These are phyloP conservation scores for Amorphotheca resinae DNA, from an alignment of 495 filamentous ascomycete species.

Conservation along the genomic window DNA sequence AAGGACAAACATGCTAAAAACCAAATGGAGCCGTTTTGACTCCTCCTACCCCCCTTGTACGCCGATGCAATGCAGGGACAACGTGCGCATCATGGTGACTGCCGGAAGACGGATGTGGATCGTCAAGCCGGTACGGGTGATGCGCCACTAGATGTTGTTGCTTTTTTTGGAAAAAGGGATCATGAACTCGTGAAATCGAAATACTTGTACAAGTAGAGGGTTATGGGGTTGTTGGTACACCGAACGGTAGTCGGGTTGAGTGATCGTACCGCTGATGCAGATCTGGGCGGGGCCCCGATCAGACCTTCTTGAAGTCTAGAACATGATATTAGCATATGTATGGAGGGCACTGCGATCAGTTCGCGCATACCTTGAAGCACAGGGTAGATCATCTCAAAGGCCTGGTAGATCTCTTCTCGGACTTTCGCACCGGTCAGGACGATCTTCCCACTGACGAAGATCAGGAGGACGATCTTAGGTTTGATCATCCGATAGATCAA, in stretches of 20 bases:
- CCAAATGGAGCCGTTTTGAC: constrained; percentile 20
- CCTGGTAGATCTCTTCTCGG: constrained; percentile 96
- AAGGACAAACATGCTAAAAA: constrained; percentile 21
- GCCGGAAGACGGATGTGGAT: constrained; percentile 10
- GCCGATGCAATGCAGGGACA: constrained; percentile 44
- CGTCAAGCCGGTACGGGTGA: constrained; percentile 16
- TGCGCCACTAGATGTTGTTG: constrained; percentile 12
- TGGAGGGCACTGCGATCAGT: not conserved
- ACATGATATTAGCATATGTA: constrained; percentile 22
- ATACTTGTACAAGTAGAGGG: constrained; percentile 46
- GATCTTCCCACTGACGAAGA: constrained; percentile 98
- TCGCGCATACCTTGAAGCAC: constrained; percentile 70
- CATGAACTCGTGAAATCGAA: constrained; percentile 38
- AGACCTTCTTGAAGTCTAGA: constrained; percentile 43
- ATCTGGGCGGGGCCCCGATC: constrained; percentile 29
- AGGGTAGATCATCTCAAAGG: constrained; percentile 98
- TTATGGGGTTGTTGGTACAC: constrained; percentile 28
- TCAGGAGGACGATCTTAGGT: constrained; percentile 97
- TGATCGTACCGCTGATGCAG: constrained; percentile 23
- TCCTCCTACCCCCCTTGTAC: constrained; percentile 29
- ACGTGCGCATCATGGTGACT: constrained; percentile 12
- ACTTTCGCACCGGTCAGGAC: constrained; percentile 97
- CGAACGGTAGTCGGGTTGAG: constrained; percentile 16
- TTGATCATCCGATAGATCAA: constrained; percentile 99
- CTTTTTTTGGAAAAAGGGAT: constrained; percentile 22